Base-by-base conservation (phyloP, 495 filamentous ascomycete species). In the Penicillium malachiteum region DNA sequence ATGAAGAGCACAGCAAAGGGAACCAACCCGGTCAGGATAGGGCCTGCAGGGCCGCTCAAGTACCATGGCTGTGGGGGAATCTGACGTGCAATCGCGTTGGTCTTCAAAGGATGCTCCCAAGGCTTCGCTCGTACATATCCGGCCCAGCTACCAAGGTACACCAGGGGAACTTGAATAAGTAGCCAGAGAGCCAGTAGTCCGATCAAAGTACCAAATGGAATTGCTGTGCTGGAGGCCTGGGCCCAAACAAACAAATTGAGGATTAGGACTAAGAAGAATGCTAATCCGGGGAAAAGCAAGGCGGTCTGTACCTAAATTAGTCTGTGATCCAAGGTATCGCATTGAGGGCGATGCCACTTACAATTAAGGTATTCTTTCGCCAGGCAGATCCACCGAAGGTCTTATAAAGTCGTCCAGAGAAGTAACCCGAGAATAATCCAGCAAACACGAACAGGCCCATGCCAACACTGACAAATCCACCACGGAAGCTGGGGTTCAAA, bases 1-100 rank as follows among this genome's bases (percentile, higher is more conserved):
- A 96, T 92, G 66, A 96, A 97, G 56, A 97, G 87, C 16, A 97
- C 91, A 3, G 89, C 89, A 64, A 97, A 97, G 0, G 92, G 91
- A 17, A 95, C 81, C n/a, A 93, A 62, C 1, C 92, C 92, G 1
- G 90, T 89, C 11, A 96, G 69, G 13, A 95, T 66, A 6, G 87
- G 79, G 2, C 84, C 80, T 37, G 85, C 78, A 5, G 83, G 60
- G 45, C 74, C 80, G 50, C 79, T 81, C 50, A 86, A 79, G 62
- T 95, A 92, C 92, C 92, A 96, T 3, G 89, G 78, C 67, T 92
- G 89, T 8, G 69, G 68, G 5, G 92, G 92, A 10, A 96, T 83
- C 66, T 88, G 90, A 2, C 92, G 84, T 13, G 90, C 71, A 39
- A 90, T 81, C 14, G 76, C 75, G 46, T 82, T 86, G 7, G 92